Percentiles rank a stretch among this genome's conserved stretches.
phyloP scores from a whole-genome alignment of 2,329 filamentous ascomycete species.

The Colletotrichum kahawae region DNA sequence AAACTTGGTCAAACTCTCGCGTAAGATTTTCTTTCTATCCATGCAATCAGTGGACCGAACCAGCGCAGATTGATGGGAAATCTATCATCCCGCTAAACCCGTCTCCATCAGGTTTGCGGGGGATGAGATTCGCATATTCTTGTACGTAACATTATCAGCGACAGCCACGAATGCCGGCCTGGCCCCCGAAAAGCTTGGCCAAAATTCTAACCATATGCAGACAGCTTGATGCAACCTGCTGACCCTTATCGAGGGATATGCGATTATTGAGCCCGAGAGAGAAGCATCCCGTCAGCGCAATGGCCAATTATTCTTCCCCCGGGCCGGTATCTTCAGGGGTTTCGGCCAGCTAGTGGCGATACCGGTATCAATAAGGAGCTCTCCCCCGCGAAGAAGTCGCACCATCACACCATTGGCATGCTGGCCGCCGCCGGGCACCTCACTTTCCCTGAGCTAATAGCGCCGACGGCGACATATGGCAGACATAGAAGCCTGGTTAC shows the following conservation, averaged over 20 bases:
- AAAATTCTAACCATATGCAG: not conserved
- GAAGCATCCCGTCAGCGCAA: not conserved
- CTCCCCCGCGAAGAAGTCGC: not conserved
- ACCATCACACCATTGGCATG: not conserved
- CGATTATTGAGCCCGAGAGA: not conserved
- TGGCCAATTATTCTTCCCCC: not conserved
- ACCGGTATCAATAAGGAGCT: not conserved
- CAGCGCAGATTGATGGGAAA: not conserved
- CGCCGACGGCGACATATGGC: not conserved
- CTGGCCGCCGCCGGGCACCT: not conserved
- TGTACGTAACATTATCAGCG: not conserved
- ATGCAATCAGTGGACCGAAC: constrained; percentile 1
- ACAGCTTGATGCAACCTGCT: not conserved
- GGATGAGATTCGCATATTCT: not conserved
- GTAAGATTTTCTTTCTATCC: constrained; percentile 14
- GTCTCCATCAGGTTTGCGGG: not conserved
- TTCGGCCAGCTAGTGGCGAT: not conserved
- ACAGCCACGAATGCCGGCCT: not conserved
- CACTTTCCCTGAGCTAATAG: not conserved
- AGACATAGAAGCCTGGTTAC: not conserved
- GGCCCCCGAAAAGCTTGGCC: not conserved
- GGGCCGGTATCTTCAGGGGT: not conserved
- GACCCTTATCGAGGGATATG: not conserved
- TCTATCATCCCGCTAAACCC: not conserved
- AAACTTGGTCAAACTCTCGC: not conserved